phyloP scores from a whole-genome alignment of 129 eudicot genomes.

The Rutidosis leptorrhynchoides region DNA sequence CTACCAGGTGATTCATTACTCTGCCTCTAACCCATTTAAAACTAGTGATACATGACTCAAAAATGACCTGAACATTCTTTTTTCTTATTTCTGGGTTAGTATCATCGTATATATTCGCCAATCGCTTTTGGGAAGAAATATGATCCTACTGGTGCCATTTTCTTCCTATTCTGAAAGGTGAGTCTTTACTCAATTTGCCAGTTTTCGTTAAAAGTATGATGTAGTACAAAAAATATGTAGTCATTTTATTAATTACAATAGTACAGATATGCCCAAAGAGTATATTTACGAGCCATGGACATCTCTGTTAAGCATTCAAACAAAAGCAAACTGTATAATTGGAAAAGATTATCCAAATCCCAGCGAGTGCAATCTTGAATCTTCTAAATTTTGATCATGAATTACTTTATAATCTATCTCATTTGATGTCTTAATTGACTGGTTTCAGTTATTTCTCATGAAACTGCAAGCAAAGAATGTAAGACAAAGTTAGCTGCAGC shows the following conservation, averaged over 20 bases:
- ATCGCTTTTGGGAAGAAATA: conserved; percentile 85
- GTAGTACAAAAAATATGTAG: not conserved
- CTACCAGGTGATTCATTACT: conserved; percentile 65
- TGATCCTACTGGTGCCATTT: conserved; percentile 81
- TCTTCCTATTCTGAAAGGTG: conserved; percentile 82
- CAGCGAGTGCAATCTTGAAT: conserved; percentile 35
- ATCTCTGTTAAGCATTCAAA: conserved; percentile 73
- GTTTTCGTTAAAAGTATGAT: conserved; percentile 8
- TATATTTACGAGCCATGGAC: conserved; percentile 94
- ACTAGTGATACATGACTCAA: not conserved
- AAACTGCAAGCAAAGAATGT: conserved; percentile 77
- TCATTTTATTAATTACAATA: not conserved
- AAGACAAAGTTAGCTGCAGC: conserved; percentile 64
- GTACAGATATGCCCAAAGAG: conserved; percentile 78
- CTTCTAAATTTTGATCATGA: not conserved
- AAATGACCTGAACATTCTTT: not conserved
- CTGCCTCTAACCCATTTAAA: conserved; percentile 1
- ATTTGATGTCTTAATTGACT: not conserved
- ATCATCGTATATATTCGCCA: conserved; percentile 83
- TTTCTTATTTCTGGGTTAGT: conserved; percentile 34
- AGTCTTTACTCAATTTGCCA: not conserved
- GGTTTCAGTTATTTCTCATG: conserved; percentile 62
- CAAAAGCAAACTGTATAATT: conserved; percentile 71
- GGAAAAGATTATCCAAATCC: conserved; percentile 93
- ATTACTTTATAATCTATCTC: not conserved